phyloP scores from a whole-genome alignment of 192 early-diverging fungal species.

The Kappamyces sp. region DNA sequence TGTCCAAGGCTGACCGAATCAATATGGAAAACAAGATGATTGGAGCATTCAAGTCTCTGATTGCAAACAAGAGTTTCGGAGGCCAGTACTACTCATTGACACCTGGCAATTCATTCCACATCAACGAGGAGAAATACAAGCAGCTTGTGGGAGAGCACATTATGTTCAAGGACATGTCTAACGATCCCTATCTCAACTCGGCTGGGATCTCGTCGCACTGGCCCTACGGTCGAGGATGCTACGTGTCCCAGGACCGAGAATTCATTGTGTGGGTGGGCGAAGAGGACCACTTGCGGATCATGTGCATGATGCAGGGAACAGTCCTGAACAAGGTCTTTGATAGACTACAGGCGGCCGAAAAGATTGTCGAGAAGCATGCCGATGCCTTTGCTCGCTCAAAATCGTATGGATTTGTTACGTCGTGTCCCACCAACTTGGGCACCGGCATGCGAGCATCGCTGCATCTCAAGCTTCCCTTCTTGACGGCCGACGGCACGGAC shows the following conservation, averaged over 20 bases:
- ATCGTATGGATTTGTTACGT: slow-evolving; percentile 10
- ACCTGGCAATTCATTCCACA: slow-evolving; percentile 1
- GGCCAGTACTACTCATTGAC: slow-evolving; percentile 13
- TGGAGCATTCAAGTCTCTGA: slow-evolving; percentile 10
- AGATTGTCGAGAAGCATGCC: slow-evolving; percentile 14
- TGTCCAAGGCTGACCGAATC: slow-evolving; percentile 14
- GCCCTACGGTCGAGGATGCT: slow-evolving; percentile 11
- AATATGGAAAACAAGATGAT: slow-evolving; percentile 13
- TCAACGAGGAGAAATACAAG: slow-evolving; percentile 11
- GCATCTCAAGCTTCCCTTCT: slow-evolving; percentile 12
- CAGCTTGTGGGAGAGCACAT: slow-evolving; percentile 10
- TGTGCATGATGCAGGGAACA: slow-evolving; percentile 18
- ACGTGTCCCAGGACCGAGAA: slow-evolving; percentile 7
- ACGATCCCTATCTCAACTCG: slow-evolving; percentile 6
- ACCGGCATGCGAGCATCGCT: slow-evolving; percentile 16
- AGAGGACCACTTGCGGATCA: slow-evolving; percentile 17
- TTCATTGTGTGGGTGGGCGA: slow-evolving; percentile 16
- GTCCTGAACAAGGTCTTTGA: slow-evolving; percentile 15
- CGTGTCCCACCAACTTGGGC: slow-evolving; percentile 9
- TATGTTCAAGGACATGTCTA: slow-evolving; percentile 18
- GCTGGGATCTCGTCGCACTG: slow-evolving; percentile 13
- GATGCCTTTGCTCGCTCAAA: slow-evolving; percentile 13
- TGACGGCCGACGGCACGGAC: slow-evolving; percentile 8
- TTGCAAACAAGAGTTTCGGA: slow-evolving; percentile 1
- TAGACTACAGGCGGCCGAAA: slow-evolving; percentile 9